Evolutionary conservation across 129 eudicot species (phyloP).

Genomic region (Helianthus tuberosus): DNA sequence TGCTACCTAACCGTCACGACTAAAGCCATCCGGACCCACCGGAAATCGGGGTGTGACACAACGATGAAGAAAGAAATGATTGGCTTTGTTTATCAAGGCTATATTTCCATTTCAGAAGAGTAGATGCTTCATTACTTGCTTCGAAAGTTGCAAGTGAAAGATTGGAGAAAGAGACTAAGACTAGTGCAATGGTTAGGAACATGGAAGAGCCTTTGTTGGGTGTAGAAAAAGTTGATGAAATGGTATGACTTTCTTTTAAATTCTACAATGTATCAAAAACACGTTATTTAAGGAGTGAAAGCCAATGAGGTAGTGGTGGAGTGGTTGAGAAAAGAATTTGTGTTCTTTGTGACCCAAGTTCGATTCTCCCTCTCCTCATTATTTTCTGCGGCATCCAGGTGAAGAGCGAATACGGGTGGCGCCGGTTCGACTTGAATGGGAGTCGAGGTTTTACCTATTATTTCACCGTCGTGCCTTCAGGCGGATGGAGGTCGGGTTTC

Average conservation of each 20-base stretch:
- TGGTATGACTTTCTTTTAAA: not conserved
- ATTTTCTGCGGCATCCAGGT: too few species aligned
- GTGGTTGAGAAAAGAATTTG: too few species aligned
- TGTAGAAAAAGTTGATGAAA: not conserved
- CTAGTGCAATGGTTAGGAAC: not conserved
- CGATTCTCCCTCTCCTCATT: too few species aligned
- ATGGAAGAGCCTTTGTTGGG: not conserved
- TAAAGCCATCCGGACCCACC: too few species aligned
- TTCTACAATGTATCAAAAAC: not conserved
- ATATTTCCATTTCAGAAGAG: not conserved
- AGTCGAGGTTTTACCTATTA: too few species aligned
- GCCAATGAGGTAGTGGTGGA: too few species aligned
- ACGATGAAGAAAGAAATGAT: not conserved
- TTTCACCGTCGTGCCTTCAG: too few species aligned
- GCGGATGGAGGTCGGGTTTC: too few species aligned
- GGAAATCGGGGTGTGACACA: not conserved
- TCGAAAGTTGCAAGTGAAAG: not conserved
- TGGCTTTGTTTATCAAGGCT: not conserved
- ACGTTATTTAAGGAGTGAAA: not conserved
- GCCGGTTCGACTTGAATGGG: too few species aligned
- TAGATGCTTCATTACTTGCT: not conserved
- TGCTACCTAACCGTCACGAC: too few species aligned
- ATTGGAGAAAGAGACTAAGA: not conserved
- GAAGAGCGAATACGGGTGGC: too few species aligned
- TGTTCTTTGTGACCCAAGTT: too few species aligned